Conservation (phyloP, 2,329 filamentous ascomycete species). For the Elsinoe necatrix region DNA sequence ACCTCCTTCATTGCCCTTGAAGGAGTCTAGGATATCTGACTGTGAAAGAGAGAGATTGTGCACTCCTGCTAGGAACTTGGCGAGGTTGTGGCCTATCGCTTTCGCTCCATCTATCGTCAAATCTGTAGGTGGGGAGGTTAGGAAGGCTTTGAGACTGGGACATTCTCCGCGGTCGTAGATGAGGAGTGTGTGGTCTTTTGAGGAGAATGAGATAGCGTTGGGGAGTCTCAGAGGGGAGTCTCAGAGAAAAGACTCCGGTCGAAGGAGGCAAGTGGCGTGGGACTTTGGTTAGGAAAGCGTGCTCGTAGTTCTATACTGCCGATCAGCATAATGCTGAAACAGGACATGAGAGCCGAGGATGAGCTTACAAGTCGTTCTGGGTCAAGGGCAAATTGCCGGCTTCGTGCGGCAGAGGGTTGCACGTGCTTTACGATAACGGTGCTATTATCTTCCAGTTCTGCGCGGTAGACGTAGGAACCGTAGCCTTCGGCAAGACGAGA, state of each 20-base stretch:
- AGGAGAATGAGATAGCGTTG: not conserved
- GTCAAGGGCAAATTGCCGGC: not conserved
- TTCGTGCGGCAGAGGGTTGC: not conserved
- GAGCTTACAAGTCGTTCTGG: not conserved
- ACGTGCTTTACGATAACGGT: constrained; percentile 5
- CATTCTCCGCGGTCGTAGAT: not conserved
- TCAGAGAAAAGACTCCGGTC: not conserved
- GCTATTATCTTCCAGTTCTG: not conserved
- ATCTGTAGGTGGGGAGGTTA: not conserved
- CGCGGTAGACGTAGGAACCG: not conserved
- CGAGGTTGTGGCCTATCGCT: not conserved
- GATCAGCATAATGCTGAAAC: not conserved
- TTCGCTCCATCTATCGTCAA: not conserved
- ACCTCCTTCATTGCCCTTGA: not conserved
- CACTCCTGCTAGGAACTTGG: not conserved
- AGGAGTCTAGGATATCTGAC: not conserved
- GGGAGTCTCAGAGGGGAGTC: not conserved
- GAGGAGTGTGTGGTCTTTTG: constrained; percentile 4
- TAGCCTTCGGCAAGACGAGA: not conserved
- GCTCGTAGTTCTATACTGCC: not conserved
- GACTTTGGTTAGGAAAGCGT: not conserved
- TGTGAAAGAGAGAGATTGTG: not conserved
- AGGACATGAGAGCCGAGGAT: not conserved
- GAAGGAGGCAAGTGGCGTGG: not conserved
- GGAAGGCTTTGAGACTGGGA: constrained; percentile 3